Evolutionary conservation across 2,329 filamentous ascomycete species (phyloP), one percentile per base, ranked within the genome.

Genomic region (Verticillium tricorpus): DNA sequence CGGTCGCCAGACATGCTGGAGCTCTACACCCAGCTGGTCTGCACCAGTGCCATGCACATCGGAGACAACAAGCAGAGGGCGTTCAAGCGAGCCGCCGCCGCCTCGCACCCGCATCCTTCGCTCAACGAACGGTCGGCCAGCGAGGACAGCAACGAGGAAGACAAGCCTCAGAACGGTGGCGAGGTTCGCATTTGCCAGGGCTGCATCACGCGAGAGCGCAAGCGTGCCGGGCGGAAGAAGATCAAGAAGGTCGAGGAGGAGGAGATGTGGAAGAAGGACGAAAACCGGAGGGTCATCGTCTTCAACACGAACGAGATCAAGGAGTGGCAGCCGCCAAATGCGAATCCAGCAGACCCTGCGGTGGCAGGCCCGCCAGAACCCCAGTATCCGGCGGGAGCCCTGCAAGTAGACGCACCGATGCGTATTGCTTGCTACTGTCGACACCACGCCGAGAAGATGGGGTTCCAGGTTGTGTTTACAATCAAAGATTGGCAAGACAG

Each of bases 401-500:
- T 92, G 79, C 89, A 92, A 70, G 88, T 96, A 25, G 89, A 93
- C 67, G 87, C 92, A 2, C 93, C 92, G 0, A 97, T 98, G 93
- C 89, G 94, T 11, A 97, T 99, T 69, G 92, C 93, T 28, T 99
- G 94, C 74, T 99, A 98, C 76, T 98, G 94, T 76, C 88, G 94
- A 22, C 94, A 99, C 72, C 94, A 98, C 69, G 88, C 90, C 63
- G 95, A 98, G 77, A 98, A 98, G 78, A 81, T 89, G 67, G 94
- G 94, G 1, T 99, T 97, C 76, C 82, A 85, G 66, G 93, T 98
- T 69, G 96, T 99, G 65, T 96, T 98, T 76, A 98, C 94, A 1
- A 83, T 99, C 70, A 96, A 93, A 72, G 92, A 97, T 74, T 86
- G 86, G 70, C 79, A 86, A 65, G 90, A 89, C 68, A 87, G 87